Evolutionary conservation across 495 filamentous ascomycete genomes (phyloP).

Genomic region (Daldinia vernicosa): DNA sequence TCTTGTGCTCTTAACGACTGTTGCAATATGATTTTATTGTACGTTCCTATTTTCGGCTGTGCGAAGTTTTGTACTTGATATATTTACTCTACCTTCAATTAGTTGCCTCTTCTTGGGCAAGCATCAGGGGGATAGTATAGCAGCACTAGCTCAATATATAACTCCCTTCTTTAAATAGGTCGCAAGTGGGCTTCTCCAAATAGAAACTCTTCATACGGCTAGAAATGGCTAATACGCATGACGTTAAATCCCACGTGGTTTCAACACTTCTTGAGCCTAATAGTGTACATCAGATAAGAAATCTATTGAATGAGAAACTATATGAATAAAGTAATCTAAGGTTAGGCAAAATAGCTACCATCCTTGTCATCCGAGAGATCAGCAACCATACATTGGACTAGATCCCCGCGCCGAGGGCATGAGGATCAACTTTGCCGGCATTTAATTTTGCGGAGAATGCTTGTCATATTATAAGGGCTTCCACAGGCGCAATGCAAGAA

Average conservation of each 20-base stretch:
- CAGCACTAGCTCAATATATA: no score
- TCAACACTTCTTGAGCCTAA: background rate
- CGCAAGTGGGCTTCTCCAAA: background rate
- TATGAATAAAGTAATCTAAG: background rate
- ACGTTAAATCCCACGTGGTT: background rate
- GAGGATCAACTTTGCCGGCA: constrained; percentile 33
- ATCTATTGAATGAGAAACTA: background rate
- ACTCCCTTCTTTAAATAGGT: no score
- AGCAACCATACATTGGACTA: constrained; percentile 3
- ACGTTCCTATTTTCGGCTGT: no score
- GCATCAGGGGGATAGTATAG: no score
- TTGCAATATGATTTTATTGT: no score
- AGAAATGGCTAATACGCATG: background rate
- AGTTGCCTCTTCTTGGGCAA: no score
- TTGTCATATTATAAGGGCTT: constrained; percentile 8
- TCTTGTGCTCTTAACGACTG: no score
- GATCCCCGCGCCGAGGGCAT: constrained; percentile 17
- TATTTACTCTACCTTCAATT: no score
- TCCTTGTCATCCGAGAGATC: constrained; percentile 22
- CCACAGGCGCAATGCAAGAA: background rate
- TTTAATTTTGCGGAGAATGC: constrained; percentile 16
- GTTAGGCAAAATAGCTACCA: constrained; percentile 31
- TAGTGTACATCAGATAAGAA: background rate
- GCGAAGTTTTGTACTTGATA: no score
- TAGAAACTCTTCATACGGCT: background rate